Evolutionary conservation across 371 early-diverging fungal species (phyloP).

Genomic region (Dichotomocladium elegans): DNA sequence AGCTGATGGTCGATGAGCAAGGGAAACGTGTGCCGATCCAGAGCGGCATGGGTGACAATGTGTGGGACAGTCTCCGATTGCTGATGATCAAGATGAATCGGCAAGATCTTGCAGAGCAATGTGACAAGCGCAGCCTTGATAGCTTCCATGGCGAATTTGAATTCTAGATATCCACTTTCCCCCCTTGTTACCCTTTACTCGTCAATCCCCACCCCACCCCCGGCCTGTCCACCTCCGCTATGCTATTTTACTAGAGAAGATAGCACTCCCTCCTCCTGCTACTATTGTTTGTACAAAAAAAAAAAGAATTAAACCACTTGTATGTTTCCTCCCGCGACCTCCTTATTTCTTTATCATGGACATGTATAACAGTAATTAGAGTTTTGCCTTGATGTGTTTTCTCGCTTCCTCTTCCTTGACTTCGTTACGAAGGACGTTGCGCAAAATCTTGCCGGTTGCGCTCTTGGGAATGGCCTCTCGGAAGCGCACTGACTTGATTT

Average conservation of each 20-base stretch:
- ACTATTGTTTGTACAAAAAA: too few species aligned
- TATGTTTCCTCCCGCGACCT: too few species aligned
- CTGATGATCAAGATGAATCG: constrained; percentile 73
- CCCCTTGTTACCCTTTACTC: neutral
- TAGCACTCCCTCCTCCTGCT: too few species aligned
- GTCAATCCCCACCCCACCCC: too few species aligned
- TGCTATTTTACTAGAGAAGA: too few species aligned
- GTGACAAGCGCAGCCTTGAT: constrained; percentile 68
- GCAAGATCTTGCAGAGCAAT: constrained; percentile 70
- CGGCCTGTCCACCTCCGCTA: too few species aligned
- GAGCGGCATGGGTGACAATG: constrained; percentile 66
- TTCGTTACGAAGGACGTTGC: constrained; percentile 23
- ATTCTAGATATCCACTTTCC: constrained; percentile 51
- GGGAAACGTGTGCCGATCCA: constrained; percentile 28
- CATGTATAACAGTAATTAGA: too few species aligned
- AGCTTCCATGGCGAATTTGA: constrained; percentile 80
- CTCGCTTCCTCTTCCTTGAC: constrained; percentile 1
- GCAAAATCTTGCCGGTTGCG: constrained; percentile 76
- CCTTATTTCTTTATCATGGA: too few species aligned
- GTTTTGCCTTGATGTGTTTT: neutral
- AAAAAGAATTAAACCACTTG: too few species aligned
- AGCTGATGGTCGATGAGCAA: constrained; percentile 21
- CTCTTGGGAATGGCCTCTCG: constrained; percentile 66
- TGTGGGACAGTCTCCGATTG: constrained; percentile 88
- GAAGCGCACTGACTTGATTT: constrained; percentile 66